Evolutionary conservation across 1,284 basidiomycete genomes (phyloP), one percentile per base, ranked within the genome.

Genomic region (Rhizoctonia solani): DNA sequence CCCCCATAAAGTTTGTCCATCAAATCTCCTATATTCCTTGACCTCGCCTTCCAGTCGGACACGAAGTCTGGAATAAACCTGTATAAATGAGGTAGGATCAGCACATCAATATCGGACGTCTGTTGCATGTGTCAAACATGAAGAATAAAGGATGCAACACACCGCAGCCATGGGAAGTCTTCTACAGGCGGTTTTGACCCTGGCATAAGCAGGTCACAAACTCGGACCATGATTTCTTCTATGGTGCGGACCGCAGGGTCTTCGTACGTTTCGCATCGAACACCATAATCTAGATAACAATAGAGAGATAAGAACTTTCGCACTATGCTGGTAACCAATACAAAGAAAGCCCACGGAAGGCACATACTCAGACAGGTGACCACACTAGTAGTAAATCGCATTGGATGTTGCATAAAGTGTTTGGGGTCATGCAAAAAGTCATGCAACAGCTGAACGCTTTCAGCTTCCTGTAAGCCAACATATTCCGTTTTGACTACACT

Each of bases 321-420:
- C 19, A 14, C 9, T 34, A 50, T 19, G 41, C 14, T 44, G 37
- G 16, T 39, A 16, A 44, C 19, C 11, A 13, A 16, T 5, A 5
- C 8, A 50, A 50, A 30, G 27, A 13, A 23, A 5, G 13, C 25
- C 3, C 21, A 23, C 11, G 19, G 16, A 16, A 3, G 29, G 2
- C 23, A 49, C 46, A 1, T 37, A 59, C 56, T 49, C 14, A 59
- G 23, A 14, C 56, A 59, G 14, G 56, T 59, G 14, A 59, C 16
- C 13, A 68, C 66, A 21, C 66, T 68, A 3, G 66, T 58, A 5
- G 39, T 54, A 19, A 39, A 68, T 41, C 66, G 55, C 66, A 68
- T 68, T 8, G 54, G 55, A 39, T 68, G 56, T 2, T 29, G 46
- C 55, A 53, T 68, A 25, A 68, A 59, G 19, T 42, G 16, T 16